phyloP scores from a whole-genome alignment of 352 stramenopile genomes.

The Stephanocyclus meneghinianus region DNA sequence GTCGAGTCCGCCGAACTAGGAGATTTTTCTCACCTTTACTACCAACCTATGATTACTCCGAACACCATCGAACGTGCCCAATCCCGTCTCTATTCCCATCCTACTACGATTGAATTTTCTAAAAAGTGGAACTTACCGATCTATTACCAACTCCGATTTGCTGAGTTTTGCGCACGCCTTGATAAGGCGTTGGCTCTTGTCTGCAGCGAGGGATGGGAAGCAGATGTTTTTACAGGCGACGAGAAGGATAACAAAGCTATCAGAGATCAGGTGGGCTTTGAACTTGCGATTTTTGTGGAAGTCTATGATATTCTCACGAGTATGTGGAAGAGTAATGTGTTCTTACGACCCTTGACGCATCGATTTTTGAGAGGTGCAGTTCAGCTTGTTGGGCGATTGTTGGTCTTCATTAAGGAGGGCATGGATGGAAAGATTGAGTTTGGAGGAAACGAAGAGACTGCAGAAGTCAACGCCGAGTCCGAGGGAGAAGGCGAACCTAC shows the following conservation, averaged over 20 bases:
- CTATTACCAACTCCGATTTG: conserved; percentile 83
- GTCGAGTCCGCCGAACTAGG: conserved; percentile 7
- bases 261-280: conserved; percentile 61
- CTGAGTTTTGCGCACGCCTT: conserved; percentile 73
- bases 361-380: conserved; percentile 77
- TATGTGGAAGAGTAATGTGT: conserved; percentile 75
- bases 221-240: conserved; percentile 71
- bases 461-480: conserved; percentile 1
- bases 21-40: conserved; percentile 66
- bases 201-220: conserved; percentile 65
- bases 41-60: conserved; percentile 42
- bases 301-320: conserved; percentile 69
- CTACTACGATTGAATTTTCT: conserved; percentile 77
- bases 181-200: conserved; percentile 71
- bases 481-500: conserved; percentile 16
- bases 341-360: conserved; percentile 74
- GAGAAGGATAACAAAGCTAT: conserved; percentile 41
- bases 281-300: conserved; percentile 79
- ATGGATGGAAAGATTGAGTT: conserved; percentile 75
- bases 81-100: conserved; percentile 69
- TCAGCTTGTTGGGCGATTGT: conserved; percentile 69
- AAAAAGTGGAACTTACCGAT: conserved; percentile 83
- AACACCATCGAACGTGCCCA: conserved; percentile 64
- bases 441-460: conserved; percentile 32
- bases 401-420: conserved; percentile 75